These are phyloP conservation scores for Coelastrella sp. DNA, from an alignment of 139 green algal genomes.

Conservation along the genomic window DNA sequence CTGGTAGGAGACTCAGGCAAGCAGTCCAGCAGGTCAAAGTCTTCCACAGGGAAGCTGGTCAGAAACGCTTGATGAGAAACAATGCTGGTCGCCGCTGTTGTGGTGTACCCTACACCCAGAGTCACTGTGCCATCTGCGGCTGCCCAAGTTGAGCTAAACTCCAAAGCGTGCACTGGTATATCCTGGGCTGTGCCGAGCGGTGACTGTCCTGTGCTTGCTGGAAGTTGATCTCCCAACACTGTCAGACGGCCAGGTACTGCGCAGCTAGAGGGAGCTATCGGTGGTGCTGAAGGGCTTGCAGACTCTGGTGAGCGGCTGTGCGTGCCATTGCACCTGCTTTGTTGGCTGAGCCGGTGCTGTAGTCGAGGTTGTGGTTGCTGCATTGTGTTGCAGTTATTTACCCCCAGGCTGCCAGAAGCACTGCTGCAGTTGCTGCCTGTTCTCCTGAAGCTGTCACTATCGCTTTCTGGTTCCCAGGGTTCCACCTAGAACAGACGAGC, in stretches of 20 bases:
- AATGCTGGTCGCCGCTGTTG: not conserved
- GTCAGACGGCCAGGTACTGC: no score
- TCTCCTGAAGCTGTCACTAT: not conserved
- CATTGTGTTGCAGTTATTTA: not conserved
- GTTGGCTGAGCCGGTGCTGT: conserved; percentile 5
- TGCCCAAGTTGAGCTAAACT: not conserved
- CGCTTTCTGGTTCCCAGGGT: conserved; percentile 4
- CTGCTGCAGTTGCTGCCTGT: conserved; percentile 11
- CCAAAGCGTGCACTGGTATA: not conserved
- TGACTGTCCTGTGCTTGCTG: no score
- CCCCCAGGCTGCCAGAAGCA: conserved; percentile 1
- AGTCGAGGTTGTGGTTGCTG: not conserved
- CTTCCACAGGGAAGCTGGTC: conserved; percentile 34
- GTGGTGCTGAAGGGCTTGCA: not conserved
- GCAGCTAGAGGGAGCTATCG: not conserved
- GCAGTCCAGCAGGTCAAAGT: conserved; percentile 11
- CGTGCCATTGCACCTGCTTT: not conserved
- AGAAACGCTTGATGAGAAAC: not conserved
- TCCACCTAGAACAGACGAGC: not conserved
- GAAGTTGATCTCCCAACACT: no score
- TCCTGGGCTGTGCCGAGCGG: not conserved
- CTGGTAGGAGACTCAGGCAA: conserved; percentile 8
- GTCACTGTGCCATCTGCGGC: not conserved
- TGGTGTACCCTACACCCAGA: not conserved
- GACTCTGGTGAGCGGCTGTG: not conserved